phyloP scores from a whole-genome alignment of 2,329 filamentous ascomycete species.

The Curvularia hawaiiensis region DNA sequence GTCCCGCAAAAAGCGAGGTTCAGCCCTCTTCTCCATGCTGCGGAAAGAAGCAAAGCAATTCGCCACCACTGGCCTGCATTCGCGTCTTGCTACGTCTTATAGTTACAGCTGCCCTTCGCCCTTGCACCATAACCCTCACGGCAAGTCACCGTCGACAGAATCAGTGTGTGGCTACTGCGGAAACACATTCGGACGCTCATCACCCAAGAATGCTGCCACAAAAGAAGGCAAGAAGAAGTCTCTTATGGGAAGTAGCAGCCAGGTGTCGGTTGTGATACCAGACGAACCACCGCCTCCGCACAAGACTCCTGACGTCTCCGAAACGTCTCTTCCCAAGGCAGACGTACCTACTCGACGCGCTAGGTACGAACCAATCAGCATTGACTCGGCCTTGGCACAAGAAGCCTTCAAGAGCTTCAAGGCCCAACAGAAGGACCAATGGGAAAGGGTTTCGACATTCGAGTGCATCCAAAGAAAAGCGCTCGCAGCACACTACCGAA shows the following conservation, averaged over 20 bases:
- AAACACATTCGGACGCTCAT: constrained; percentile 45
- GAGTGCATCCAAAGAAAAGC: constrained; percentile 42
- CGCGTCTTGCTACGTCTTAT: constrained; percentile 20
- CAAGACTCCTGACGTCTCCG: constrained; percentile 11
- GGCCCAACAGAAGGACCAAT: constrained; percentile 38
- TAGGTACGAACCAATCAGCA: constrained; percentile 25
- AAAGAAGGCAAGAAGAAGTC: constrained; percentile 46
- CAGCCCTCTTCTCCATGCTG: constrained; percentile 42
- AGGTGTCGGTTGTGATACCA: constrained; percentile 25
- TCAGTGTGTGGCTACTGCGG: constrained; percentile 48
- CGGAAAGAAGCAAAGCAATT: constrained; percentile 38
- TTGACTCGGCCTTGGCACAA: constrained; percentile 30
- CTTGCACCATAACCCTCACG: constrained; percentile 31
- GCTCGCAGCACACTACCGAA: constrained; percentile 32
- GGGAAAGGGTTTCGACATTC: constrained; percentile 37
- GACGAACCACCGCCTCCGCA: constrained; percentile 23
- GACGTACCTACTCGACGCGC: constrained; percentile 13
- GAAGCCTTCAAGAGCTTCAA: constrained; percentile 36
- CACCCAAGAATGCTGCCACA: constrained; percentile 48
- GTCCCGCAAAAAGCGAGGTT: constrained; percentile 36
- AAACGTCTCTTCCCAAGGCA: constrained; percentile 14
- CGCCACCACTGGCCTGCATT: neutral
- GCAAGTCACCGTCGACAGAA: constrained; percentile 31
- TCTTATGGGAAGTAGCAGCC: constrained; percentile 19
- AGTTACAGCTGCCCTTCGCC: constrained; percentile 33